These are phyloP conservation scores for Claviceps sp. DNA, from an alignment of 2,329 filamentous ascomycete genomes.

Conservation along the genomic window DNA sequence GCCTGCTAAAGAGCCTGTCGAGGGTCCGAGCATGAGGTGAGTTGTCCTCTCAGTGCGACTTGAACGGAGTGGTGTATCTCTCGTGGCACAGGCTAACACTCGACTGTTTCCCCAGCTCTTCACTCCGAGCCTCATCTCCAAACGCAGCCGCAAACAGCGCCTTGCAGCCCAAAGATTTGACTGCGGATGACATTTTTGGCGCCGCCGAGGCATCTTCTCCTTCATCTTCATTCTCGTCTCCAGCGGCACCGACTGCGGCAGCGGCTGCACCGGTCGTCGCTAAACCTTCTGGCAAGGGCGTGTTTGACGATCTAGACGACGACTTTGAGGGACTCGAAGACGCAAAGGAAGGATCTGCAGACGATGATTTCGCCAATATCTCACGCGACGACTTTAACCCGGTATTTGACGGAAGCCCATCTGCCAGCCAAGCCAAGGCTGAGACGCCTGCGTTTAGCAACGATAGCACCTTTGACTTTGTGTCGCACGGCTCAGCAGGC, in stretches of 20 bases:
- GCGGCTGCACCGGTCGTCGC: constrained; percentile 9
- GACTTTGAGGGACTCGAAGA: constrained; percentile 76
- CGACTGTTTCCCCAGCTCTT: constrained; percentile 7
- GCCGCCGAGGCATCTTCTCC: constrained; percentile 8
- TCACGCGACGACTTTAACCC: constrained; percentile 70
- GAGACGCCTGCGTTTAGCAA: constrained; percentile 38
- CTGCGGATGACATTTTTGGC: constrained; percentile 30
- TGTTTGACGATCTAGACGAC: constrained; percentile 64
- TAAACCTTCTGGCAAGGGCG: constrained; percentile 28
- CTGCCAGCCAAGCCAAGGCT: constrained; percentile 39
- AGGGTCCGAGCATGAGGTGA: constrained; percentile 15
- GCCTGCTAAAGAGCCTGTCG: constrained; percentile 14
- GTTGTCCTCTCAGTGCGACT: neutral
- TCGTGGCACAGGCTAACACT: neutral
- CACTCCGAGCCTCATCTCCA: constrained; percentile 19
- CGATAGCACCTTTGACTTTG: constrained; percentile 48
- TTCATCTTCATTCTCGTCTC: neutral
- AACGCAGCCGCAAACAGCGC: constrained; percentile 16
- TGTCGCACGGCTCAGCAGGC: constrained; percentile 23
- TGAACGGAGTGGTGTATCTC: too few relatives aligned
- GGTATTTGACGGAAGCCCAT: constrained; percentile 60
- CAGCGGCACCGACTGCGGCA: neutral
- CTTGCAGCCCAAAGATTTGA: constrained; percentile 17
- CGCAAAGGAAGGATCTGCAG: constrained; percentile 65
- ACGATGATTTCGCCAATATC: constrained; percentile 68